Conservation (phyloP, 768 basidiomycete genomes). For the Suillus sp. region DNA sequence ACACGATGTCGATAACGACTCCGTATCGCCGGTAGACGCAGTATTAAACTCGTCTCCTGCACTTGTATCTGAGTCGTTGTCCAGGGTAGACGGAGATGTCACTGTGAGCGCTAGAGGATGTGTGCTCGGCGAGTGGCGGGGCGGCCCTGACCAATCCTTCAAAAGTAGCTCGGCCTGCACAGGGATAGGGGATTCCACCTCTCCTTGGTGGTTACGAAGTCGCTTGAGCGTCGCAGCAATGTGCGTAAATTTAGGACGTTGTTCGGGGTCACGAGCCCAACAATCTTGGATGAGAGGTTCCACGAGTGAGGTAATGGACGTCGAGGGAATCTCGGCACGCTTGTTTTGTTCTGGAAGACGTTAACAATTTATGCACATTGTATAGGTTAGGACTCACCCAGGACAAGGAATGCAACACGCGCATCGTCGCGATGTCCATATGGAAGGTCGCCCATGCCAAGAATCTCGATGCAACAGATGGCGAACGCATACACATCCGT, state of each 20-base stretch:
- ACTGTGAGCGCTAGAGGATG: conserved; percentile 30
- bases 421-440: conserved; percentile 56
- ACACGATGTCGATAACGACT: background rate
- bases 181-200: conserved; percentile 33
- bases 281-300: conserved; percentile 51
- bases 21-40: background rate
- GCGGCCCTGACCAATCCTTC: conserved; percentile 16
- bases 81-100: conserved; percentile 22
- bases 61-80: no score
- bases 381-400: conserved; percentile 39
- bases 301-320: conserved; percentile 35
- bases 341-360: conserved; percentile 45
- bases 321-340: conserved; percentile 51
- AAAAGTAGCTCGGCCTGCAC: conserved; percentile 27
- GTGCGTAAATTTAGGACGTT: conserved; percentile 54
- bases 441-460: conserved; percentile 62
- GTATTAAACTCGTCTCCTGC: background rate
- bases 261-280: conserved; percentile 56
- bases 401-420: conserved; percentile 51
- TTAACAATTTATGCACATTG: conserved; percentile 19
- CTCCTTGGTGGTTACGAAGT: conserved; percentile 44
- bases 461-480: conserved; percentile 64
- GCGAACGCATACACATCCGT: conserved; percentile 74
- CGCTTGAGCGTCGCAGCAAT: conserved; percentile 49
- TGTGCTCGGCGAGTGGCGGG: conserved; percentile 41